Conservation (phyloP, 176 grass and related monocot species). For the Aegilops tauschii region DNA sequence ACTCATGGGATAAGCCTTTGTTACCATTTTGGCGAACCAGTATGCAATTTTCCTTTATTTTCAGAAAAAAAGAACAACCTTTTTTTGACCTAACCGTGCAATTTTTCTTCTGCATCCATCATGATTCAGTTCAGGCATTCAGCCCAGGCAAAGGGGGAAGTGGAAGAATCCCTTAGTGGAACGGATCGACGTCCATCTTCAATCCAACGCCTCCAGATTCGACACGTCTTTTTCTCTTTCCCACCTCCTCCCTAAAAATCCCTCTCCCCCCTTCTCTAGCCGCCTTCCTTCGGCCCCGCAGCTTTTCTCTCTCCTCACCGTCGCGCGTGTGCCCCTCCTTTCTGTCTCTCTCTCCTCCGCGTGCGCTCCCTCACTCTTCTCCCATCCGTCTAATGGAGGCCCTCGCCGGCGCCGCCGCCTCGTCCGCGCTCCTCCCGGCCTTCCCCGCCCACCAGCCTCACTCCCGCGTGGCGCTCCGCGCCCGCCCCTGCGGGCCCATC, state of each 20-base stretch:
- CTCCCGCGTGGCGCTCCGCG: slow-evolving; percentile 11
- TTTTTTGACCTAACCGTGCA: background rate
- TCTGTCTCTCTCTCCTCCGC: background rate
- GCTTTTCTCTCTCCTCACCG: background rate
- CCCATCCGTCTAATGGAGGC: slow-evolving; percentile 30
- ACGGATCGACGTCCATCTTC: background rate
- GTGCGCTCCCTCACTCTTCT: background rate
- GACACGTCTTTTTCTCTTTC: background rate
- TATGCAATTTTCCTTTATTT: background rate
- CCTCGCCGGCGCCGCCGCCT: slow-evolving; percentile 17
- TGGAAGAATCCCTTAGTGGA: background rate
- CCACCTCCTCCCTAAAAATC: slow-evolving; percentile 20
- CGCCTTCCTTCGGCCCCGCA: slow-evolving; percentile 34
- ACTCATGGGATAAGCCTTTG: background rate
- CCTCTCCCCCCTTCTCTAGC: slow-evolving; percentile 11
- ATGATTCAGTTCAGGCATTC: background rate
- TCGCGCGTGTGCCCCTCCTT: background rate
- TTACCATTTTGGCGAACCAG: background rate
- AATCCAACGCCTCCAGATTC: background rate
- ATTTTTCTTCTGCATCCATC: background rate
- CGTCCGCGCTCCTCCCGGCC: slow-evolving; percentile 20
- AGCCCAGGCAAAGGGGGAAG: background rate
- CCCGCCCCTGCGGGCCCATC: slow-evolving; percentile 24
- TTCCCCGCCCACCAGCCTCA: background rate
- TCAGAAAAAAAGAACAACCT: background rate